A percentile compares a stretch with the other conserved stretches of the same genome.
Conservation (phyloP, 2,329 filamentous ascomycete species). For the Calonectria crousiana region DNA sequence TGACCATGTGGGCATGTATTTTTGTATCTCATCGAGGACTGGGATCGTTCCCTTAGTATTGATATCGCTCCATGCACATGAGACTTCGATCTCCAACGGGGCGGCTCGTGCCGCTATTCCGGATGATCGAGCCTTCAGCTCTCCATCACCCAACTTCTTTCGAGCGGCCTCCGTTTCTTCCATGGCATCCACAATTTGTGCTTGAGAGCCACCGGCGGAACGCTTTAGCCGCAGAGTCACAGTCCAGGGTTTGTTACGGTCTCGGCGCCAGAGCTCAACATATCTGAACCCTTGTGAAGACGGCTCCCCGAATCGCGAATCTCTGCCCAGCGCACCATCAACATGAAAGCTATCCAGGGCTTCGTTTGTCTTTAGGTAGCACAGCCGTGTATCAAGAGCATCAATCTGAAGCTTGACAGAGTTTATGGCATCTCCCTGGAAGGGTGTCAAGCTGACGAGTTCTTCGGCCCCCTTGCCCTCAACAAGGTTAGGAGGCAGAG, state of each 20-base stretch:
- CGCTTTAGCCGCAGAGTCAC: slow-evolving; percentile 58
- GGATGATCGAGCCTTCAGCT: slow-evolving; percentile 30
- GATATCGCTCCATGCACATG: slow-evolving; percentile 90
- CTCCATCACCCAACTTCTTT: slow-evolving; percentile 15
- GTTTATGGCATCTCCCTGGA: slow-evolving; percentile 53
- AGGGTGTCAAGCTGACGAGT: slow-evolving; percentile 72
- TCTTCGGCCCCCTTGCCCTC: slow-evolving; percentile 58
- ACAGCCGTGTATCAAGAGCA: slow-evolving; percentile 82
- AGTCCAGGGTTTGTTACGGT: slow-evolving; percentile 82
- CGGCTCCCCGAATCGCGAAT: slow-evolving; percentile 74
- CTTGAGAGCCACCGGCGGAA: not conserved
- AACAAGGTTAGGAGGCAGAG: slow-evolving; percentile 70
- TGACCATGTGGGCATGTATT: slow-evolving; percentile 85
- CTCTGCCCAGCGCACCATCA: slow-evolving; percentile 67
- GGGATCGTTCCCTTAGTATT: slow-evolving; percentile 81
- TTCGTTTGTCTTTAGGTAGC: slow-evolving; percentile 78
- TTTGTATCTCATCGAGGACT: slow-evolving; percentile 82
- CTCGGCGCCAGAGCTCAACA: slow-evolving; percentile 84
- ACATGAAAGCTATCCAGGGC: slow-evolving; percentile 76
- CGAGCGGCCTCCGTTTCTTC: not conserved
- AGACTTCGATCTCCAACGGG: slow-evolving; percentile 71
- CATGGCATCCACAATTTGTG: not conserved
- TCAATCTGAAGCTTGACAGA: slow-evolving; percentile 73
- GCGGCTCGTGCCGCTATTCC: slow-evolving; percentile 17
- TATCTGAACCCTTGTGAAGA: slow-evolving; percentile 73